Percentiles rank a stretch among this genome's conserved stretches.
Conservation (phyloP, 2,329 filamentous ascomycete genomes). For the Calonectria ilicicola region DNA sequence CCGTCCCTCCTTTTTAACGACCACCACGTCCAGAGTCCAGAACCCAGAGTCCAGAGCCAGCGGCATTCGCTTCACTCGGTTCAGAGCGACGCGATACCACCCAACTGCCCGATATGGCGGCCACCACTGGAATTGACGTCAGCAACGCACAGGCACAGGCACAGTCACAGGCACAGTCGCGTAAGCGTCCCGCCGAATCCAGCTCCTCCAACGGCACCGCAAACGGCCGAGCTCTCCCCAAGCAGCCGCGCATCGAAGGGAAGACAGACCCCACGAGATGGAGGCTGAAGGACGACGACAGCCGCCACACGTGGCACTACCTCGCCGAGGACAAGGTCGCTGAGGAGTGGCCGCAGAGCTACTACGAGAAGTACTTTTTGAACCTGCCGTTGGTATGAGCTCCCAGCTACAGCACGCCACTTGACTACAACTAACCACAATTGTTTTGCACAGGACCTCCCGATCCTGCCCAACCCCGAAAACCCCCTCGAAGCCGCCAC, state of each 20-base stretch:
- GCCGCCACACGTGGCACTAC: constrained; percentile 95
- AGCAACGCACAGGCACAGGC: constrained; percentile 43
- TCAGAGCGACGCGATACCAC: neutral
- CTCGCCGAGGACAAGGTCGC: constrained; percentile 78
- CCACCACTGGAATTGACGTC: constrained; percentile 44
- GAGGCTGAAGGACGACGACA: constrained; percentile 85
- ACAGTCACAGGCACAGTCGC: constrained; percentile 46
- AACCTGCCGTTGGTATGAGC: constrained; percentile 78
- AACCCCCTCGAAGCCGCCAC: constrained; percentile 81
- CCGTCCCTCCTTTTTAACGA: neutral
- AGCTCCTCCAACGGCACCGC: constrained; percentile 48
- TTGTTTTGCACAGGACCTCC: constrained; percentile 70
- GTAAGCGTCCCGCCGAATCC: constrained; percentile 58
- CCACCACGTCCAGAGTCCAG: neutral
- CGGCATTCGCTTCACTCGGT: neutral
- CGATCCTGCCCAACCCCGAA: constrained; percentile 76
- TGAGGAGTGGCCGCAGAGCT: constrained; percentile 85
- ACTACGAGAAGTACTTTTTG: constrained; percentile 90
- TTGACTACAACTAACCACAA: constrained; percentile 1
- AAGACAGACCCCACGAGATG: constrained; percentile 86
- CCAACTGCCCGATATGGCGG: constrained; percentile 41
- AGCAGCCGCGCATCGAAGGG: constrained; percentile 60
- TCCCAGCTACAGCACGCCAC: neutral
- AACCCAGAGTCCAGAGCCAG: too few species aligned
- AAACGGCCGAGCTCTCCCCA: constrained; percentile 56